These are phyloP conservation scores for Acanthamoeba lenticulata DNA, from an alignment of 208 protist species.

Conservation along the genomic window DNA sequence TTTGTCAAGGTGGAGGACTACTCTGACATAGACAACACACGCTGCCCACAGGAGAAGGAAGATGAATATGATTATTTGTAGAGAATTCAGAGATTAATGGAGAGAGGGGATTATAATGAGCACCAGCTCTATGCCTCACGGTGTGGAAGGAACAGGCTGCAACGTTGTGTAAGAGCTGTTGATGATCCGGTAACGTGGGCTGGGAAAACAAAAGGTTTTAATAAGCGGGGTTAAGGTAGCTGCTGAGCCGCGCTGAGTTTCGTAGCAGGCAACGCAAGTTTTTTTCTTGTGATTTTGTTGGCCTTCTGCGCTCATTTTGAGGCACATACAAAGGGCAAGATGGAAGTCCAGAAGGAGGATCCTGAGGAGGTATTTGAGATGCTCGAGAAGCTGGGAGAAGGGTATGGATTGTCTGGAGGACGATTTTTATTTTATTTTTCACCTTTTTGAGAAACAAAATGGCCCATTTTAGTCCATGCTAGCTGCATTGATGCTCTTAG, in stretches of 20 bases:
- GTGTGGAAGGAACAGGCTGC: too few relatives aligned
- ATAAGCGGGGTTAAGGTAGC: too few relatives aligned
- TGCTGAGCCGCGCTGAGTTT: too few relatives aligned
- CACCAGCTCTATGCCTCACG: too few relatives aligned
- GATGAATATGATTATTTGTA: background rate
- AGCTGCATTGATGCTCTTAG: too few relatives aligned
- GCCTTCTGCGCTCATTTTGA: too few relatives aligned
- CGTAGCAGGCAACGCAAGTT: too few relatives aligned
- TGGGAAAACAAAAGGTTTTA: too few relatives aligned
- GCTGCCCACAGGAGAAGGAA: background rate
- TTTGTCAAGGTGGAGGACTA: background rate
- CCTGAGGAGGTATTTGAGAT: constrained; percentile 64
- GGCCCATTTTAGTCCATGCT: background rate
- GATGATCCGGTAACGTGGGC: too few relatives aligned
- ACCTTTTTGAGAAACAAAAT: background rate
- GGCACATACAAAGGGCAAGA: background rate
- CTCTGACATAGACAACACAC: background rate
- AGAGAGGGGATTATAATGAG: too few relatives aligned
- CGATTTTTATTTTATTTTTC: background rate
- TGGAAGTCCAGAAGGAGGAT: constrained; percentile 48
- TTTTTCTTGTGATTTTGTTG: background rate
- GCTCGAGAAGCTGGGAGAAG: constrained; percentile 55
- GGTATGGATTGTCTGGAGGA: background rate
- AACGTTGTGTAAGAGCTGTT: too few relatives aligned
- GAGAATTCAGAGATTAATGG: background rate